These are phyloP conservation scores for Aspergillus sojae DNA, from an alignment of 2,329 filamentous ascomycete species.

Conservation along the genomic window DNA sequence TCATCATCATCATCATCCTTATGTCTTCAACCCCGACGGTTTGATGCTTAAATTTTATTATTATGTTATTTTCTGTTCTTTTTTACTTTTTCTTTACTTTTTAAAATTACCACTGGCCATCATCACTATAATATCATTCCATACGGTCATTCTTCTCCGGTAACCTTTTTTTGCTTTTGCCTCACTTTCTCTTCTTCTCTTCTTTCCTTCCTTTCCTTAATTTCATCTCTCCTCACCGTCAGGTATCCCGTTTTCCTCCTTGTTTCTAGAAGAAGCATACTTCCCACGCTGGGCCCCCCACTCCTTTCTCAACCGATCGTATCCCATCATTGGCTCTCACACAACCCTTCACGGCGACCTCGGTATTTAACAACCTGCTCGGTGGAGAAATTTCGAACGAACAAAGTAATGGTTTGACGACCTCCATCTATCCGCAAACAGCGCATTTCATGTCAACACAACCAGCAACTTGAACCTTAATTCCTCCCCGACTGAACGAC, in stretches of 20 bases:
- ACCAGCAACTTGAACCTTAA: not conserved
- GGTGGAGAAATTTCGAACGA: not conserved
- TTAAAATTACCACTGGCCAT: conserved; percentile 1
- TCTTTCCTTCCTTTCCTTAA: conserved; percentile 6
- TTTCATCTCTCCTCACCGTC: not conserved
- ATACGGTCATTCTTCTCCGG: conserved; percentile 1
- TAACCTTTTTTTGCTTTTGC: conserved; percentile 7
- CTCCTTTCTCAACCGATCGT: conserved; percentile 4
- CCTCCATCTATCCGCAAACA: not conserved
- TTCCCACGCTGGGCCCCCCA: not conserved
- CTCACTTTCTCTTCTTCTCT: conserved; percentile 9
- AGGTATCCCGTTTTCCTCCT: not conserved
- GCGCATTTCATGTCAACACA: not conserved
- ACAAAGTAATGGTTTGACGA: not conserved
- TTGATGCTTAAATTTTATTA: conserved; percentile 9
- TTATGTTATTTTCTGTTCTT: conserved; percentile 7
- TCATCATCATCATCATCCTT: not conserved
- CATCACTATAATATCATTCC: conserved; percentile 1
- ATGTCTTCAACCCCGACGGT: not conserved
- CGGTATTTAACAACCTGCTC: not conserved
- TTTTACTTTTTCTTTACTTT: conserved; percentile 4
- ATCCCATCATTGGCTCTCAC: not conserved
- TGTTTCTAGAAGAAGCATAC: not conserved
- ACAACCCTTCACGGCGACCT: not conserved
- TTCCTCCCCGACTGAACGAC: not conserved